Conservation (phyloP, 2,329 filamentous ascomycete species). For the Microdochium trichocladiopsis region DNA sequence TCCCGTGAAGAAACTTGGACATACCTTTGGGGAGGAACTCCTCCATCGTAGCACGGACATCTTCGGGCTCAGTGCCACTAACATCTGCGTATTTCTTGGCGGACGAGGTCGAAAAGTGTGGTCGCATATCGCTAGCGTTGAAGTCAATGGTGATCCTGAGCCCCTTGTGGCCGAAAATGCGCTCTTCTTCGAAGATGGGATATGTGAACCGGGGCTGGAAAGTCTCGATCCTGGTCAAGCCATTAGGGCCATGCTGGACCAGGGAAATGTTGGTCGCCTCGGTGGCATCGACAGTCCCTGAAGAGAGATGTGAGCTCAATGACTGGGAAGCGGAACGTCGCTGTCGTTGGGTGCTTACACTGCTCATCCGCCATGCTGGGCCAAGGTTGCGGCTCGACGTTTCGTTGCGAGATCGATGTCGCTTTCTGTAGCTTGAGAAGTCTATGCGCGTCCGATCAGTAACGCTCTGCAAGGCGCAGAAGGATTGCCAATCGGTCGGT, state of each 20-base stretch:
- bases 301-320: background rate
- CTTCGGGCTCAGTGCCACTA: constrained; percentile 60
- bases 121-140: constrained; percentile 66
- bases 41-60: constrained; percentile 59
- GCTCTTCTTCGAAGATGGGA: constrained; percentile 86
- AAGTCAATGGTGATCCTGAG: constrained; percentile 68
- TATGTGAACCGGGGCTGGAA: constrained; percentile 90
- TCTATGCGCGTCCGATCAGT: too few relatives aligned
- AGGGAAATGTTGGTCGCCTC: constrained; percentile 58
- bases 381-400: background rate
- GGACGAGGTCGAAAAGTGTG: constrained; percentile 65
- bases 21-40: constrained; percentile 61
- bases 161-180: constrained; percentile 82
- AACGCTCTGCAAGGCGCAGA: too few relatives aligned
- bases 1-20: constrained; percentile 7
- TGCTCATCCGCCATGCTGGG: background rate
- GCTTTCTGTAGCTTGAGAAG: too few relatives aligned
- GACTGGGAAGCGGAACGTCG: background rate
- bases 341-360: background rate
- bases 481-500: too few relatives aligned
- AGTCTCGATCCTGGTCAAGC: constrained; percentile 50
- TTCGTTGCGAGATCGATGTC: background rate
- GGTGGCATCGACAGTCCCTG: constrained; percentile 54
- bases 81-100: constrained; percentile 63
- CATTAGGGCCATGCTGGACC: constrained; percentile 38